These are phyloP conservation scores for Aspergillus pseudotamarii DNA, from an alignment of 2,329 filamentous ascomycete species.

Conservation along the genomic window DNA sequence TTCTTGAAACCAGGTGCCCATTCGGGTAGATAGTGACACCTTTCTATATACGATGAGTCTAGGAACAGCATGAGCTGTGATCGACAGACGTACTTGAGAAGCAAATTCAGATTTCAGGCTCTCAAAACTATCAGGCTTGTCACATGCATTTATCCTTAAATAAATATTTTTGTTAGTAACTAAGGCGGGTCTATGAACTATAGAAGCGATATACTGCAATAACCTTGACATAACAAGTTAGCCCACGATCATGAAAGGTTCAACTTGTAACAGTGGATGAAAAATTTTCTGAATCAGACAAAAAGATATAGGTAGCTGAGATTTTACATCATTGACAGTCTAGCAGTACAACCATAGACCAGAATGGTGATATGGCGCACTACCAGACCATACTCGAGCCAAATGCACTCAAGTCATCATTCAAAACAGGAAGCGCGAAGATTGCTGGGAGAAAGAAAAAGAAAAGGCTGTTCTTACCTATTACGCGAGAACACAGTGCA, in stretches of 20 bases:
- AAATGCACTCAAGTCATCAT: constrained; percentile 99
- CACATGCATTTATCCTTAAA: constrained; percentile 88
- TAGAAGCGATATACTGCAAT: constrained; percentile 1
- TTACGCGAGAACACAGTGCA: constrained; percentile 30
- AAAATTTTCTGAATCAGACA: constrained; percentile 69
- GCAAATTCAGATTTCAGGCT: constrained; percentile 78
- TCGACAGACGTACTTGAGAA: constrained; percentile 72
- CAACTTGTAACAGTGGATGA: constrained; percentile 5
- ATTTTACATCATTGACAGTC: constrained; percentile 96
- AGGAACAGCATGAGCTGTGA: constrained; percentile 37
- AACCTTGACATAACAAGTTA: constrained; percentile 10
- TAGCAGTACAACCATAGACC: constrained; percentile 60
- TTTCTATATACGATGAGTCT: constrained; percentile 61
- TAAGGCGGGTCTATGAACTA: constrained; percentile 8
- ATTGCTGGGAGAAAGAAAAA: constrained; percentile 3
- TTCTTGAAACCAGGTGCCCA: constrained; percentile 92
- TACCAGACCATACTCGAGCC: constrained; percentile 91
- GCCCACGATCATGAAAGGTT: constrained; percentile 7
- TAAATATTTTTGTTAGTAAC: constrained; percentile 34
- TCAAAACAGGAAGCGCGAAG: constrained; percentile 26
- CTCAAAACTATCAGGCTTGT: constrained; percentile 86
- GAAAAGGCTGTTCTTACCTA: constrained; percentile 28
- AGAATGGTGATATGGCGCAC: constrained; percentile 71
- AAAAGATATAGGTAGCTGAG: constrained; percentile 95
- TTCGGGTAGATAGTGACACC: constrained; percentile 87